Evolutionary conservation across 2,329 filamentous ascomycete genomes (phyloP).

Genomic region (Didymella pinodella): DNA sequence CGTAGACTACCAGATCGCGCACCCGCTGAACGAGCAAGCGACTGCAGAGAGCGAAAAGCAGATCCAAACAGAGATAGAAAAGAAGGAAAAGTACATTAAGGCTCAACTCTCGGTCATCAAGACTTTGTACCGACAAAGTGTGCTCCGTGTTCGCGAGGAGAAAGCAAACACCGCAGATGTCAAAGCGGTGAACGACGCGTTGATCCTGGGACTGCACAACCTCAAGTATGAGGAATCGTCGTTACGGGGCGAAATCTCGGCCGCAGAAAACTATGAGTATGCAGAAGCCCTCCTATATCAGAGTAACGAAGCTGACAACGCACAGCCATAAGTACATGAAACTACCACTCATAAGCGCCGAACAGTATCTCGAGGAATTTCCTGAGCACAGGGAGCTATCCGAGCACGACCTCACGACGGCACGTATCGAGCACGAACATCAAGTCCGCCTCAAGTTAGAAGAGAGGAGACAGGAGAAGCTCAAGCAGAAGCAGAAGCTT

Average conservation of each 20-base stretch:
- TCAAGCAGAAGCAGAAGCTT: constrained; percentile 71
- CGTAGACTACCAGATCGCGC: constrained; percentile 41
- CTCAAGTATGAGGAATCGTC: constrained; percentile 95
- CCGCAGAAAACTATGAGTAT: constrained; percentile 91
- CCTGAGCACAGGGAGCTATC: constrained; percentile 76
- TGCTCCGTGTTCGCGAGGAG: constrained; percentile 82
- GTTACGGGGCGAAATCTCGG: constrained; percentile 85
- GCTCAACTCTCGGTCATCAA: constrained; percentile 68
- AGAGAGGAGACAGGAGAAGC: constrained; percentile 72
- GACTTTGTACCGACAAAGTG: constrained; percentile 81
- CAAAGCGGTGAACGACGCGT: constrained; percentile 86
- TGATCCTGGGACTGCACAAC: constrained; percentile 94
- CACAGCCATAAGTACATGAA: constrained; percentile 83
- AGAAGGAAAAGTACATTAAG: constrained; percentile 75
- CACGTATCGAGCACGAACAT: constrained; percentile 90
- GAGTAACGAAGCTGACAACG: constrained; percentile 21
- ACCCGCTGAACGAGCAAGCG: constrained; percentile 34
- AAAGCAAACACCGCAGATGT: constrained; percentile 87
- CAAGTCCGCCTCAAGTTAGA: constrained; percentile 84
- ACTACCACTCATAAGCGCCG: constrained; percentile 81
- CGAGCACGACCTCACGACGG: constrained; percentile 85
- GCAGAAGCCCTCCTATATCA: constrained; percentile 47
- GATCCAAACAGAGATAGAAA: constrained; percentile 35
- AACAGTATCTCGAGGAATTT: constrained; percentile 79
- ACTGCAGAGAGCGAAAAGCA: constrained; percentile 35